Base-by-base conservation (phyloP, 2,329 filamentous ascomycete species). In the Penicillium sp. region DNA sequence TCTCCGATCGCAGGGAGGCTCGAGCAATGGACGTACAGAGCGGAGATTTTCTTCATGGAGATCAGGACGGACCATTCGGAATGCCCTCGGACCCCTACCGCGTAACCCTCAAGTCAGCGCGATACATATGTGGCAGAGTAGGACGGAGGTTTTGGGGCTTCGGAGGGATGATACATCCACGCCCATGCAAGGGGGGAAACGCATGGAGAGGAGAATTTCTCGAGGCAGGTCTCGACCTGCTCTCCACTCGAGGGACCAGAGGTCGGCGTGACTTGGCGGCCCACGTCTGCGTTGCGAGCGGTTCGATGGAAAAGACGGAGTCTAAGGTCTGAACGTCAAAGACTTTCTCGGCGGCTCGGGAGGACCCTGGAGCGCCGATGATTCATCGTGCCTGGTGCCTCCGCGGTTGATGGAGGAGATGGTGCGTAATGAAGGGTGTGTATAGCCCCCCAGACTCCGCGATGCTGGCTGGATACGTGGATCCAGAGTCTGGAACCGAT, bases 321-420 rank as follows among this genome's bases (percentile, higher is more conserved):
- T n/a, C n/a, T n/a, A n/a, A n/a, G n/a, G n/a, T n/a, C n/a, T 47
- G 21, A 51, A 54, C 51, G 47, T 53, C 50, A 54, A 52, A 39
- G 45, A 52, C 47, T 48, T n/a, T n/a, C n/a, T n/a, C 33, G 30
- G 13, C 13, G 29, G 30, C 28, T 27, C 25, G 37, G 20, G 32
- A 39, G 36, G 41, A 27, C 26, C 20, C 26, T 30, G 28, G 26
- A 13, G n/a, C 25, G 51, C 43, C 49, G 48, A 51, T 53, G 39
- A 31, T 47, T 26, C 29, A 21, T 20, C 38, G 50, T 55, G 40
- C 52, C 52, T 55, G 50, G 52, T 55, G 50, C 52, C 52, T 55
- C 48, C 48, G 28, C 26, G n/a, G n/a, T n/a, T n/a, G n/a, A n/a
- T n/a, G n/a, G n/a, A n/a, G n/a, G n/a, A n/a, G n/a, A n/a, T n/a